Base-by-base conservation (phyloP, 179 eudicot genomes). In the Monotropa hypopitys region DNA sequence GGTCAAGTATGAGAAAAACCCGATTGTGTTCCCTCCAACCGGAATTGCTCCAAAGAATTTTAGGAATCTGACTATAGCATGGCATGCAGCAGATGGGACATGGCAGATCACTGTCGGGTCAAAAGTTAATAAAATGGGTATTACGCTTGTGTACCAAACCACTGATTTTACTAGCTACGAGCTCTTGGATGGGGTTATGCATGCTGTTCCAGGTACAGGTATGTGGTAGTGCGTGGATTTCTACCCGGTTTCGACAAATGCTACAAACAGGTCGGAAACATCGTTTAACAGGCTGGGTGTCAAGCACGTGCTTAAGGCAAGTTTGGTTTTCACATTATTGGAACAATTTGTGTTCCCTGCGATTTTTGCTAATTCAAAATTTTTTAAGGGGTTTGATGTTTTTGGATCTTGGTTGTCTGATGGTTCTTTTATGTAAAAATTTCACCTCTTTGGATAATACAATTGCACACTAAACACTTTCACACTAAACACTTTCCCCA, bases 221-320 rank as follows among this genome's bases (percentile, higher is more conserved):
- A 94, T 94, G 98, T 94, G 98, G 98, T 97, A 94, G 74, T 94
- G 98, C 70, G 87, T 94, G 0, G 98, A 94, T 49, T 94, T 94
- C 73, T 94, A 83, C 83, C 98, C 97, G 68, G 88, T 94, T 5
- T 86, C 91, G 0, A 81, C 84, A 1, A 87, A 79, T 26, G 77
- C 75, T 4, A 11, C 30, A 35, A 86, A 80, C 38, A 96, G 97
- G 84, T 45, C 90, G 35, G 90, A 92, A 72, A 84, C 90, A 0
- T 94, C 97, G 28, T 80, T 71, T 18, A 69, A 80, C 21, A 97
- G 97, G 75, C 86, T 89, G 32, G 91, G 86, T 4, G 38, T 87
- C 18, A 92, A 94, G 88, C 97, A 92, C 66, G 87, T 92, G 77
- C 32, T 94, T 57, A 94, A 94, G 82, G 89, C 90, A 7, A 91